Conservation (phyloP, 1,284 basidiomycete species). For the Apiotrichum sp. region DNA sequence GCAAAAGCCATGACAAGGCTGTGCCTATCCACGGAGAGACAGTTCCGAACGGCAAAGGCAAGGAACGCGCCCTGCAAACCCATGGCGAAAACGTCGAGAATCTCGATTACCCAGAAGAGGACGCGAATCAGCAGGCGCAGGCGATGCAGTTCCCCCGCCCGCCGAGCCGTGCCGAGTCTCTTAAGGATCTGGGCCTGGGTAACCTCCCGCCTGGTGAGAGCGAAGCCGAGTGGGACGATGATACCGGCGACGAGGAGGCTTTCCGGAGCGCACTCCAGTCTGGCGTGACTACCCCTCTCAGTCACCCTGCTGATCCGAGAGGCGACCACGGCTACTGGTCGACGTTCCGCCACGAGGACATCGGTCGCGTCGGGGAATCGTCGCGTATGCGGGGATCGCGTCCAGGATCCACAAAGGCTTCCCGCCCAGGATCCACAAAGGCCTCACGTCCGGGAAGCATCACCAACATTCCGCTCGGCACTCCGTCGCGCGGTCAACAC, state of each 20-base stretch:
- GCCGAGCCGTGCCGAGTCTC: neutral
- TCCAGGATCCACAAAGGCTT: neutral
- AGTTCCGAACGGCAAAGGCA: too few species aligned
- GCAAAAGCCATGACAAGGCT: too few species aligned
- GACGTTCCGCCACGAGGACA: neutral
- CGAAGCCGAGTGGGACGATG: constrained; percentile 4
- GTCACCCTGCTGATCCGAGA: constrained; percentile 1
- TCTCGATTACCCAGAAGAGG: too few species aligned
- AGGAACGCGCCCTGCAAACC: too few species aligned
- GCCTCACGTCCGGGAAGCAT: neutral
- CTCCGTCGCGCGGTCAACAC: neutral
- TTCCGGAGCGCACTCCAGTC: constrained; percentile 2
- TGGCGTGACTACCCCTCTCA: neutral
- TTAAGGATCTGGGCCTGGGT: neutral
- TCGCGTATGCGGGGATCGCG: neutral
- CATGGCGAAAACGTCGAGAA: neutral
- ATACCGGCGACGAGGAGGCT: too few species aligned
- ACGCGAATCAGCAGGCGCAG: too few species aligned
- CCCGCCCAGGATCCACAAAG: too few species aligned
- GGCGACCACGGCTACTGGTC: constrained; percentile 4
- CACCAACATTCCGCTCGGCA: neutral
- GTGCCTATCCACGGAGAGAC: too few species aligned
- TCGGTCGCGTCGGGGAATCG: neutral
- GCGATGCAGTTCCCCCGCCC: neutral
- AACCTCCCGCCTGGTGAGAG: neutral